Evolutionary conservation across 805 yeast species (phyloP).

Genomic region (Starmerella etchellsii): DNA sequence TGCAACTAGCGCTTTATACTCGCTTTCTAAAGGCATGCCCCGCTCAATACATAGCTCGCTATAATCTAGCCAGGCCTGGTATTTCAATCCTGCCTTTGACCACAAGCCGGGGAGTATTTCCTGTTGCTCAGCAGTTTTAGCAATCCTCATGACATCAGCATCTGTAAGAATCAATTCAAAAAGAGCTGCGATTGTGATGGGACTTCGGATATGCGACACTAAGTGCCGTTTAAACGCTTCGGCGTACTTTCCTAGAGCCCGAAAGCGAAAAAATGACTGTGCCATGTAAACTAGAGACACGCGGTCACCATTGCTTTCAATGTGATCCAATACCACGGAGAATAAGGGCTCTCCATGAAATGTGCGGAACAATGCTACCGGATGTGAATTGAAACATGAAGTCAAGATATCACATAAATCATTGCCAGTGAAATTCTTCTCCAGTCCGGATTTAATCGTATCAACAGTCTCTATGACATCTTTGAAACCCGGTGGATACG

Average conservation of each 20-base stretch:
- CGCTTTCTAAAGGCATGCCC: neutral
- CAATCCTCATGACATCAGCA: constrained; percentile 6
- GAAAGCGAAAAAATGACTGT: neutral
- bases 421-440: neutral
- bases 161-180: constrained; percentile 4
- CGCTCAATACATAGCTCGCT: neutral
- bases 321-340: constrained; percentile 4
- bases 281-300: constrained; percentile 2
- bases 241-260: constrained; percentile 5
- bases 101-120: neutral
- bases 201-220: neutral
- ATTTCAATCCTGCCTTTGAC: constrained; percentile 6
- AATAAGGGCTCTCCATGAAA: constrained; percentile 11
- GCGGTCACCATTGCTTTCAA: neutral
- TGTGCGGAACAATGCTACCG: constrained; percentile 1
- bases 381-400: constrained; percentile 1
- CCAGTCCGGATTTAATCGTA: neutral
- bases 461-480: neutral
- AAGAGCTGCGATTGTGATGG: constrained; percentile 5
- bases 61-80: constrained; percentile 3
- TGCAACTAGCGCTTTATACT: neutral
- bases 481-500: neutral
- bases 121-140: neutral
- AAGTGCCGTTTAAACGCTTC: constrained; percentile 1
- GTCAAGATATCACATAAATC: neutral